phyloP scores from a whole-genome alignment of 139 green algal species.

The Chlamydomonas schloesseri region DNA sequence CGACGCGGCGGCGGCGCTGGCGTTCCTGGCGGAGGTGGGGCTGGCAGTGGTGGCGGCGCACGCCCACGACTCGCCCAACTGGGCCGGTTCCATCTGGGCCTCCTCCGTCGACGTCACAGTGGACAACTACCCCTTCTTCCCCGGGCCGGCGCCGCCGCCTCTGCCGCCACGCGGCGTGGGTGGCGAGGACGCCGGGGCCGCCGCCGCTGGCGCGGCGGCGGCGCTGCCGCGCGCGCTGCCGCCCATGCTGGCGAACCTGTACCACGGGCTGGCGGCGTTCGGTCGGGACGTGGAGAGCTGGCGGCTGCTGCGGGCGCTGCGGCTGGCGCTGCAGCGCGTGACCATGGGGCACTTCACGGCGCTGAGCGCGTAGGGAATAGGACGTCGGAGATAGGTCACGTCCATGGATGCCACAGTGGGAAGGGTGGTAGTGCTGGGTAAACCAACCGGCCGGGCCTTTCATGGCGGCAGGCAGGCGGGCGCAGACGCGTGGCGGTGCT shows the following conservation, averaged over 20 bases:
- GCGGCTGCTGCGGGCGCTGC: not conserved
- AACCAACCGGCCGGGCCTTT: no score
- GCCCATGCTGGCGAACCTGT: constrained; percentile 33
- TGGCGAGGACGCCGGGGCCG: no score
- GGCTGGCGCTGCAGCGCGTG: constrained; percentile 12
- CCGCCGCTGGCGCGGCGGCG: not conserved
- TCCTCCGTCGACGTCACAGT: no score
- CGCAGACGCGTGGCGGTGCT: no score
- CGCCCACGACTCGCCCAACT: not conserved
- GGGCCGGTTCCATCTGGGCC: constrained; percentile 4
- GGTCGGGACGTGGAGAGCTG: constrained; percentile 14
- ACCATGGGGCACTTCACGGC: constrained; percentile 3
- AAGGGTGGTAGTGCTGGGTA: no score
- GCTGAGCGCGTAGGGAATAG: no score
- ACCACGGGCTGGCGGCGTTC: constrained; percentile 6
- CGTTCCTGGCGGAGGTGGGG: constrained; percentile 22
- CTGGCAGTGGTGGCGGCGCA: not conserved
- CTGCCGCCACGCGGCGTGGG: no score
- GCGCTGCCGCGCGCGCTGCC: not conserved
- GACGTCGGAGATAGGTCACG: no score
- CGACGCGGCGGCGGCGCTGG: not conserved
- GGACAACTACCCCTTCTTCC: no score
- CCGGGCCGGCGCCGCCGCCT: not conserved
- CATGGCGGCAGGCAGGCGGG: no score
- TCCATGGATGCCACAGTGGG: no score